These are phyloP conservation scores for Peterozyma toletana DNA, from an alignment of 805 yeast species.

Conservation along the genomic window DNA sequence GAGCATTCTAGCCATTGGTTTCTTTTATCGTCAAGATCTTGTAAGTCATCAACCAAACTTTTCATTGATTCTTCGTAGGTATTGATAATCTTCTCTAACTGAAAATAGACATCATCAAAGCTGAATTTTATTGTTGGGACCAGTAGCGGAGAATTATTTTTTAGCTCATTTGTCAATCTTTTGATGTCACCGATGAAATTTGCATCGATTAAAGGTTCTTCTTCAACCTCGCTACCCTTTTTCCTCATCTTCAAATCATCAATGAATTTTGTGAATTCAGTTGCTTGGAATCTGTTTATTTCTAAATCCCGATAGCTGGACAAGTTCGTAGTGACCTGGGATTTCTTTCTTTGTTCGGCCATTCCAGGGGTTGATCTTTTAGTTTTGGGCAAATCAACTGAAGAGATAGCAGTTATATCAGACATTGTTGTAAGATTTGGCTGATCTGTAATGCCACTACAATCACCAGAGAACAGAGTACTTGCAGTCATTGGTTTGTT, in stretches of 20 bases:
- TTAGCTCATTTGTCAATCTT: not conserved
- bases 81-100: not conserved
- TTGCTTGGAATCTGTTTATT: not conserved
- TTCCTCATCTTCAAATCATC: not conserved
- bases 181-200: not conserved
- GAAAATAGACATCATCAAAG: not conserved
- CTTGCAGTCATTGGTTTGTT: no score
- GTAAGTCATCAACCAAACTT: not conserved
- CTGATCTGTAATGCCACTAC: no score
- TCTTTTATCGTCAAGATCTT: slow-evolving; percentile 2
- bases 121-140: not conserved
- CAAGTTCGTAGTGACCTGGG: not conserved
- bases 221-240: not conserved
- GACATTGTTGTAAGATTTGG: no score
- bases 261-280: not conserved
- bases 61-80: not conserved
- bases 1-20: slow-evolving; percentile 4
- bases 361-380: no score
- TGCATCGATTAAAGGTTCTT: not conserved
- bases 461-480: no score
- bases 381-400: no score
- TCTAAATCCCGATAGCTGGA: not conserved
- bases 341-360: not conserved
- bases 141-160: not conserved
- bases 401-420: no score